phyloP scores from a whole-genome alignment of 2,329 filamentous ascomycete genomes.

The Xylaria hypoxylon region DNA sequence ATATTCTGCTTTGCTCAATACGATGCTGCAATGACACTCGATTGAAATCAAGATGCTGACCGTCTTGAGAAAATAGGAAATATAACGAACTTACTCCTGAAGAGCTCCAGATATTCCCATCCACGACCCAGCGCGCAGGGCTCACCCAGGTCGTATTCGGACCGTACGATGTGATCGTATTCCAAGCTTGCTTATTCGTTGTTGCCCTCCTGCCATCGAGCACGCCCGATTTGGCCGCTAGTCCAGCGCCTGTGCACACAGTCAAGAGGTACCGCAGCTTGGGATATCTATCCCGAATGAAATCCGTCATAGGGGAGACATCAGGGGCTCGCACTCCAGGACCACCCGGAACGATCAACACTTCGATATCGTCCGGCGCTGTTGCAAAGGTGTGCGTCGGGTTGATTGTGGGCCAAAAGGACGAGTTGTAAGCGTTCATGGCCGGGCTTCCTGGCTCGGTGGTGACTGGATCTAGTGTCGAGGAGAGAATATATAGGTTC shows the following conservation, averaged over 20 bases:
- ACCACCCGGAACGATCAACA: slow-evolving; percentile 57
- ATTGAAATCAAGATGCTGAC: too few species aligned
- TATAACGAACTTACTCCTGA: slow-evolving; percentile 60
- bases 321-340: slow-evolving; percentile 48
- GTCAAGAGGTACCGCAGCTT: slow-evolving; percentile 66
- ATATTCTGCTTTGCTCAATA: too few species aligned
- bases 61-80: too few species aligned
- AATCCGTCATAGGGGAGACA: slow-evolving; percentile 52
- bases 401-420: slow-evolving; percentile 35
- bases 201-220: slow-evolving; percentile 69
- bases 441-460: slow-evolving; percentile 26
- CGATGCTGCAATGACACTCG: too few species aligned
- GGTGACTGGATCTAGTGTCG: slow-evolving; percentile 32
- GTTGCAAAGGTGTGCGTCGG: slow-evolving; percentile 54
- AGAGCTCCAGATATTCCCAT: slow-evolving; percentile 71
- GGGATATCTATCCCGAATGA: slow-evolving; percentile 56
- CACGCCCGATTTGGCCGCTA: slow-evolving; percentile 66
- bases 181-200: slow-evolving; percentile 68
- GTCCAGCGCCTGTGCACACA: slow-evolving; percentile 69
- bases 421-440: slow-evolving; percentile 30
- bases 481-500: slow-evolving; percentile 34
- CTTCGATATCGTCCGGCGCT: slow-evolving; percentile 49
- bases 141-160: slow-evolving; percentile 65
- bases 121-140: slow-evolving; percentile 69
- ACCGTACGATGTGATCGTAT: slow-evolving; percentile 55